Base-by-base conservation (phyloP, 108 stramenopile genomes). In the Pelagomonas calceolata region DNA sequence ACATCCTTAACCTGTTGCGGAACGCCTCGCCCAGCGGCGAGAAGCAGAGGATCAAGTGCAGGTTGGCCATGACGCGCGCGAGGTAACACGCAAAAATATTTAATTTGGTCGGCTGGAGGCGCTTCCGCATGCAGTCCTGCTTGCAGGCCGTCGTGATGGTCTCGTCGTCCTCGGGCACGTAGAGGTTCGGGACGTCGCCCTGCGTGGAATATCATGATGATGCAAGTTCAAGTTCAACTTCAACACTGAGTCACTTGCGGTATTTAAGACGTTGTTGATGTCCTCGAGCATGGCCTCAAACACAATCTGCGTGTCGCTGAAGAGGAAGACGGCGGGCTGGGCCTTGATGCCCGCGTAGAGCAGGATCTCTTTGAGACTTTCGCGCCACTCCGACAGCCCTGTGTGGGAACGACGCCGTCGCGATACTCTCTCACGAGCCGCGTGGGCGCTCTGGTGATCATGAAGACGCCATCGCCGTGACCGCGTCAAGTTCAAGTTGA, bases 121-220 rank as follows among this genome's bases (percentile, higher is more conserved):
- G 77, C 34, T 75, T 76, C 30, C 73, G 35, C 79, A 79, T 10
- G 80, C 82, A n/a, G 76, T 68, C 65, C 30, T 69, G 75, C 51
- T 68, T 76, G 14, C 73, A 66, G 36, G 78, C 78, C 68, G 79
- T 76, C 63, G 85, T 85, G 36, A 86, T 84, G 32, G 46, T 43
- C 36, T 86, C 85, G 80, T 79, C 70, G 32, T 86, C 85, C 63
- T 85, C 84, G 29, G 63, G 44, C 0, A 69, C 83, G 70, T 81
- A 86, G n/a, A 86, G 75, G 43, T 83, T 83, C 30, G 85, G 85
- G 0, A 86, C 79, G 37, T 85, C 84, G 7, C 85, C 85, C 18
- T 45, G 10, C 44, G 44, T 45, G 44, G 14, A 16, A 45, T 45
- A 15, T 10, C 10, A 15, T 45, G 44, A 45, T 45, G 16, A 45